Base-by-base conservation (phyloP, 116 monocot species). In the Phalaenopsis hybrid region DNA sequence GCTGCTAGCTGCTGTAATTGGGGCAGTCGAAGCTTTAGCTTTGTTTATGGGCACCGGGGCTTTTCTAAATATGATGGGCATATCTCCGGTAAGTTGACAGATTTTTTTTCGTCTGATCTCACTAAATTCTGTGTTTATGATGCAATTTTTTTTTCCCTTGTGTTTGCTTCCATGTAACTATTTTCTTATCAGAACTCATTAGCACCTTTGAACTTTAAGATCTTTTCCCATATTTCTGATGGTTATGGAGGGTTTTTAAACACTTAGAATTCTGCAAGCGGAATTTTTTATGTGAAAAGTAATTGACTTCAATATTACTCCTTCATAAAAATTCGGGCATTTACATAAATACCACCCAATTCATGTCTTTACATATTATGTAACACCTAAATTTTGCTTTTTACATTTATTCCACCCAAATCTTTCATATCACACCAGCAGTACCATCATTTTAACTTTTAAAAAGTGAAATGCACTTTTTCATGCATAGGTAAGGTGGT, bases 61-160 rank as follows among this genome's bases (percentile, higher is more conserved):
- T 18, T 89, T 95, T 78, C 89, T 98, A 51, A 89, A 86, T 75
- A 28, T 93, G 76, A 92, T 98, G 98, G 98, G 98, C 48, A 81
- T 98, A 75, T 81, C 90, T 85, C 44, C 86, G 52, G 98, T 98
- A 93, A 86, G 91, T 88, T 78, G 34, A 10, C 20, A 18, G 17
- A 75, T 3, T 1, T 44, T 74, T 5, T 43, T 1, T 45, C 5
- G 46, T 48, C 49, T 5, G 46, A 28, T 28, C 28, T 28, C 28
- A 28, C 28, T 28, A 28, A 28, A 28, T 28, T 28, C 28, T 28
- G 28, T 28, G 28, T 28, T 28, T 28, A 28, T 28, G 28, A 28
- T 28, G 28, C 28, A 28, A 28, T 28, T 28, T 28, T 28, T 28
- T 28, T 28, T 28, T 0, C 6, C 34, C 34, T 11, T 25, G 50